A percentile compares a stretch with the other conserved stretches of the same genome.
Conservation (phyloP, 169 alveolate genomes). For the Cryptosporidium sp. region DNA sequence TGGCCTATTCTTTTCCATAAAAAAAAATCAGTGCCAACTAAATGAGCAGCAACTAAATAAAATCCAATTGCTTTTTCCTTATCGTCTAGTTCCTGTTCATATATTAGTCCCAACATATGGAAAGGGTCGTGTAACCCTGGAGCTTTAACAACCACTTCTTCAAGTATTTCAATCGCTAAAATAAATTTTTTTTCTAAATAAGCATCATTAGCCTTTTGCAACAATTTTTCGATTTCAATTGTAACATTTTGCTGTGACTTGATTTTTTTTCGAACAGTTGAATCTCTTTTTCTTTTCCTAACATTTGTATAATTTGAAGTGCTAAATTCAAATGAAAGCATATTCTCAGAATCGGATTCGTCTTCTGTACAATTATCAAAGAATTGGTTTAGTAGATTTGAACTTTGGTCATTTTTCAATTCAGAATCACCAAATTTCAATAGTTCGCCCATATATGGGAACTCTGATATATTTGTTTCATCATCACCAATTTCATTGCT, state of each 20-base stretch:
- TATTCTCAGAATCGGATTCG: conserved; percentile 34
- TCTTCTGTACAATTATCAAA: conserved; percentile 12
- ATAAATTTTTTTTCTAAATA: conserved; percentile 80
- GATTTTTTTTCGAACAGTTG: conserved; percentile 1
- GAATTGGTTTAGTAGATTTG: background rate
- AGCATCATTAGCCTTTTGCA: conserved; percentile 81
- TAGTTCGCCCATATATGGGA: background rate
- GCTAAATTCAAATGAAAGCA: conserved; percentile 27
- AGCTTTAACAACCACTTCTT: conserved; percentile 85
- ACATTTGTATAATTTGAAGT: background rate
- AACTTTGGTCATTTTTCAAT: background rate
- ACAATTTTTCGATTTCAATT: conserved; percentile 77
- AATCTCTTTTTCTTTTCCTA: conserved; percentile 33
- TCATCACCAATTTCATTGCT: background rate
- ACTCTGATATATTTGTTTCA: background rate
- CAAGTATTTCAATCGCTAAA: conserved; percentile 79
- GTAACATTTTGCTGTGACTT: conserved; percentile 15
- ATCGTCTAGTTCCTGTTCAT: conserved; percentile 86
- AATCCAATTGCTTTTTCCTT: conserved; percentile 86
- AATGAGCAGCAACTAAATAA: conserved; percentile 90
- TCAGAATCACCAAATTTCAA: background rate
- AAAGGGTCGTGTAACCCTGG: conserved; percentile 91
- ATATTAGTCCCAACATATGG: conserved; percentile 89
- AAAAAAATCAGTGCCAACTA: conserved; percentile 84
- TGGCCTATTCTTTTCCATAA: conserved; percentile 88